Conservation (phyloP, 2,329 filamentous ascomycete genomes). For the Bisporella sp. region DNA sequence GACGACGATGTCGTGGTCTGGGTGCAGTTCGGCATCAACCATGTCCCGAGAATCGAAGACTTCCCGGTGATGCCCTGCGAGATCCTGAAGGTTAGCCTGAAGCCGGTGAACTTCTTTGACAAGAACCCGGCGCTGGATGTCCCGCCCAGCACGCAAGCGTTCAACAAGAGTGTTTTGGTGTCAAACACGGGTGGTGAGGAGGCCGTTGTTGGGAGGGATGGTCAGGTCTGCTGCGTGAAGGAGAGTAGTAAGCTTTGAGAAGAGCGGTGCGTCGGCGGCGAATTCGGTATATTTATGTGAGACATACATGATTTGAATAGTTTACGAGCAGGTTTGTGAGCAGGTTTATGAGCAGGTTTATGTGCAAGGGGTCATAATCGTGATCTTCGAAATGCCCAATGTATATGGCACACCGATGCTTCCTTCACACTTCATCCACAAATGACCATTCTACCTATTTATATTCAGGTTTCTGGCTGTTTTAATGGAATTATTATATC, state of each 20-base stretch:
- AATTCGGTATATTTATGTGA: no score
- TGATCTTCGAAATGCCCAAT: no score
- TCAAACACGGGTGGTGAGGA: neutral
- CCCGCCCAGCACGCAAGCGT: conserved; percentile 36
- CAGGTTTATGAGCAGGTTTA: no score
- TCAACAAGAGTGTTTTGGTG: conserved; percentile 29
- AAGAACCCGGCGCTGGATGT: conserved; percentile 45
- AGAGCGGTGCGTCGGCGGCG: no score
- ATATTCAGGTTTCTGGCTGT: no score
- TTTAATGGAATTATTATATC: no score
- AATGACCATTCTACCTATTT: no score
- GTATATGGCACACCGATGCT: no score
- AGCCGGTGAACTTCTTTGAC: conserved; percentile 46
- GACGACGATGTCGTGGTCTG: conserved; percentile 50
- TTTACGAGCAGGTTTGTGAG: no score
- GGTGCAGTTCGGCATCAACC: conserved; percentile 54
- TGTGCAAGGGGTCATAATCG: no score
- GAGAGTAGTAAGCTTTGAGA: conserved; percentile 6
- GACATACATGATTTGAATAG: no score
- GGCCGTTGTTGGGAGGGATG: neutral
- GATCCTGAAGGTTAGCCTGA: conserved; percentile 39
- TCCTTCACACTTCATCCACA: no score
- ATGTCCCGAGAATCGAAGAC: conserved; percentile 57
- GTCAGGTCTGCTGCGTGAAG: conserved; percentile 4
- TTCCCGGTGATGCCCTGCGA: conserved; percentile 65